These are phyloP conservation scores for Metarhizium brunneum DNA, from an alignment of 2,329 filamentous ascomycete genomes.

Conservation along the genomic window DNA sequence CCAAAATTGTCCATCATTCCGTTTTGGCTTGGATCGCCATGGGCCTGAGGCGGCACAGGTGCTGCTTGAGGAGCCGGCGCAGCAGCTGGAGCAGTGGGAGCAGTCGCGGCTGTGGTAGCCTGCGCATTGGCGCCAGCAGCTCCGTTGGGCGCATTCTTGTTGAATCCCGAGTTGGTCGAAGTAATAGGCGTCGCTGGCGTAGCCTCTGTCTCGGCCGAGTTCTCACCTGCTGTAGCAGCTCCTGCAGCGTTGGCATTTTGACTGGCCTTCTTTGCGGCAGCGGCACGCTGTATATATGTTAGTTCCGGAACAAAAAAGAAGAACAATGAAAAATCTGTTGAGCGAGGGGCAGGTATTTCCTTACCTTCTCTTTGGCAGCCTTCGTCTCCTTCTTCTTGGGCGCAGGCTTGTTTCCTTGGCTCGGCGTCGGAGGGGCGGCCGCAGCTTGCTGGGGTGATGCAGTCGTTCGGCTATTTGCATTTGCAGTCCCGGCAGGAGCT, in stretches of 20 bases:
- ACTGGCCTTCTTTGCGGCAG: conserved; percentile 50
- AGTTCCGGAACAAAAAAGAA: not conserved
- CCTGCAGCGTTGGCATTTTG: conserved; percentile 36
- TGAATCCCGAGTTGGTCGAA: conserved; percentile 44
- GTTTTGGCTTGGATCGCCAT: conserved; percentile 39
- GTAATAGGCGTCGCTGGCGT: conserved; percentile 57
- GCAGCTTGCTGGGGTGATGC: conserved; percentile 55
- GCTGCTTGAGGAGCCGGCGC: conserved; percentile 20
- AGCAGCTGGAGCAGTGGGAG: conserved; percentile 13
- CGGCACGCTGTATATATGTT: conserved; percentile 28
- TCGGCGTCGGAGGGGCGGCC: conserved; percentile 67
- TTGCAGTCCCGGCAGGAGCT: conserved; percentile 38
- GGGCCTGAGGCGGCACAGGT: conserved; percentile 26
- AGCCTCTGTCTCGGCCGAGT: conserved; percentile 46
- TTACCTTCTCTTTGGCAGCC: conserved; percentile 59
- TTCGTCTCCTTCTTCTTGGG: conserved; percentile 71
- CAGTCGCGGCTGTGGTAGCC: conserved; percentile 1
- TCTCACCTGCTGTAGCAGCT: conserved; percentile 50
- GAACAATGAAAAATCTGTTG: not conserved
- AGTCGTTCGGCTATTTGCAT: conserved; percentile 45
- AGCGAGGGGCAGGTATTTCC: conserved; percentile 9
- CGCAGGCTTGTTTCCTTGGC: conserved; percentile 60
- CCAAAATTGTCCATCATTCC: conserved; percentile 37
- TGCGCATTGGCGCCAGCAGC: conserved; percentile 20
- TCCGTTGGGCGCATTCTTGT: conserved; percentile 21